Evolutionary conservation across 805 yeast species (phyloP), one percentile per base, ranked within the genome.

Genomic region (Tetrapisispora taiwanensis): DNA sequence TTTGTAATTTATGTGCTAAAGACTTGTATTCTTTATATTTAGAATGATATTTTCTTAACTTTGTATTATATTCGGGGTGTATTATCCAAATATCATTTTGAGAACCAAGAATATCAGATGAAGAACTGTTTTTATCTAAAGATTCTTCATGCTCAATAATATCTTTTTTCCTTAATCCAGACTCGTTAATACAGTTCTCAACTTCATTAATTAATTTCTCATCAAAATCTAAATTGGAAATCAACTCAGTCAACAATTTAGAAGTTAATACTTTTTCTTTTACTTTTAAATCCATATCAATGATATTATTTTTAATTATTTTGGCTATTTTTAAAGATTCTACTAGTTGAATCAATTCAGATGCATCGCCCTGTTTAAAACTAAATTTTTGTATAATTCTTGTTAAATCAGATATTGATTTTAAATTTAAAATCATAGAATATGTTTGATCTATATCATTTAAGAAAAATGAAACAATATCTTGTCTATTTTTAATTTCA

Each of bases 321-420:
- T 59, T 58, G n/a, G 67, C 58, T 1, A 49, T 46, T 12, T 58
- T 54, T 2, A 77, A 56, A 0, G 78, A 67, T 10, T 60, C 56
- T 0, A 77, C 72, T 7, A 74, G 50, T 12, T 69, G 64, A 2
- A 74, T 48, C 40, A 77, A 55, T 32, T 75, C 79, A 9, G 66
- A 41, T 0, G 75, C 70, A 18, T 65, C 67, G 0, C 74, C 72
- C 33, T 67, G 62, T 4, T 71, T 72, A 48, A 74, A 76, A 26
- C 78, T 76, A 36, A 71, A 67, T 36, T 79, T 67, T 49, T 82
- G 81, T 1, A 87, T 58, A 28, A 79, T 71, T 43, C 86, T 66
- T 12, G 73, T 70, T 20, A 85, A 65, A 58, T 83, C 87, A 1
- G 76, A 71, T 2, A 79, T 66, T 3, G 68, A 63, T 14, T 67